Conservation (phyloP, 805 yeast species). For the Wickerhamiella sergipiensis region DNA sequence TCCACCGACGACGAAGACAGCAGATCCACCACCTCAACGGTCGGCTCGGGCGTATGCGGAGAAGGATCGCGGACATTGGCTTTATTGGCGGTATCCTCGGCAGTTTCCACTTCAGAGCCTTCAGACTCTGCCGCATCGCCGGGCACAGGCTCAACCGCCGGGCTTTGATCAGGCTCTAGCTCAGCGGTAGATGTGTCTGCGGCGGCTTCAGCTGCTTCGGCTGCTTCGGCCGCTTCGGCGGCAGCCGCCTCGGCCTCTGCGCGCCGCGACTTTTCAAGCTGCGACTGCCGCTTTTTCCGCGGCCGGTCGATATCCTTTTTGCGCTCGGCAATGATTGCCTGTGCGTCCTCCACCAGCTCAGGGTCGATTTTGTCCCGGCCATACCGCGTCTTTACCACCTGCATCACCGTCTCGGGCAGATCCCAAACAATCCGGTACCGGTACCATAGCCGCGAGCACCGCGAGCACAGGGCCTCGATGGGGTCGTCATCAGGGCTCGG, state of each 20-base stretch:
- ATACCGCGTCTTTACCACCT: conserved; percentile 33
- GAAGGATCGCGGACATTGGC: too few species aligned
- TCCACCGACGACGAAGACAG: neutral
- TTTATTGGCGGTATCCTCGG: too few species aligned
- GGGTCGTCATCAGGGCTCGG: conserved; percentile 26
- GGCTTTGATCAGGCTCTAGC: too few species aligned
- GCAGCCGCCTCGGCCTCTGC: neutral
- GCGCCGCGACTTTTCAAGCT: conserved; percentile 6
- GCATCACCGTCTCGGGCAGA: conserved; percentile 52
- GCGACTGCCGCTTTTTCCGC: neutral
- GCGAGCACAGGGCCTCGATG: conserved; percentile 53
- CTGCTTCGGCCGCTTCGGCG: neutral
- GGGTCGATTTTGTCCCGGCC: conserved; percentile 44
- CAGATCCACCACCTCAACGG: neutral
- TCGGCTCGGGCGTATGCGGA: neutral
- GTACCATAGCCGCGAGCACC: conserved; percentile 89
- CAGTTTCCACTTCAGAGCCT: too few species aligned
- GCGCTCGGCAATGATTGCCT: conserved; percentile 19
- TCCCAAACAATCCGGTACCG: conserved; percentile 82
- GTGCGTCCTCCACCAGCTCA: conserved; percentile 43
- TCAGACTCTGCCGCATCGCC: too few species aligned
- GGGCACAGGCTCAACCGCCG: neutral
- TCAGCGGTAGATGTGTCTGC: too few species aligned
- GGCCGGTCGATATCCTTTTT: conserved; percentile 10
- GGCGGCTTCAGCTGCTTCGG: neutral